Evolutionary conservation across 352 stramenopile species (phyloP), one percentile per base, ranked within the genome.

Genomic region (Pelagophyceae sp.): DNA sequence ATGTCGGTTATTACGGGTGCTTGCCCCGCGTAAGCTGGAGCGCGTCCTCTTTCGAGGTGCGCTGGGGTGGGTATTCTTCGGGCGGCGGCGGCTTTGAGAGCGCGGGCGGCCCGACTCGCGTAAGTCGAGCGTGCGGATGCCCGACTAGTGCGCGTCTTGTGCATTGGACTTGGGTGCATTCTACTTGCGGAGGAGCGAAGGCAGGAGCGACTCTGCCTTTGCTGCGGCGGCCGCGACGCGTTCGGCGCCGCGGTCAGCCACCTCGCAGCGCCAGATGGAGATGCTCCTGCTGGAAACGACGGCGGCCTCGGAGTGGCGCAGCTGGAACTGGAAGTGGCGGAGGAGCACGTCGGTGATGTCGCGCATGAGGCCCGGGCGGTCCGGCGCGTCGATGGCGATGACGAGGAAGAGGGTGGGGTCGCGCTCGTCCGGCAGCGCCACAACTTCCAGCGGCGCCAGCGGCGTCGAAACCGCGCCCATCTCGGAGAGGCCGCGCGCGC

Each of bases 181-280:
- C 45, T 54, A 23, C 45, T 54, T 23, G 45, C 45, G 45, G 45
- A 74, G 67, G 19, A 23, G 11, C 2, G 11, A 23, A 1, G 33
- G 38, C 35, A 74, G 6, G 33, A 58, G 35, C 0, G 6, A 15
- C 37, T 74, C 67, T 33, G 67, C 67, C 35, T 58, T 50, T 3
- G 35, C 35, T 19, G 37, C 67, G 20, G 67, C 67, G 20, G 67
- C 67, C 15, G 38, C 23, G 67, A 74, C 67, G 35, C 27, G 0
- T 11, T 27, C 33, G 17, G 23, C 15, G 67, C 67, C 67, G 33
- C 67, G 67, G 17, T 31, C 15, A 37, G 38, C 5, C 15, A 54
- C 67, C 67, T 74, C 67, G 67, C 67, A 74, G 20, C 38, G 33
- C 67, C 67, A 74, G 67, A 74, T 40, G 35, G 67, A 54, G 38